Evolutionary conservation across 2,329 filamentous ascomycete species (phyloP), one percentile per base, ranked within the genome.

Genomic region (Helotiales sp.): DNA sequence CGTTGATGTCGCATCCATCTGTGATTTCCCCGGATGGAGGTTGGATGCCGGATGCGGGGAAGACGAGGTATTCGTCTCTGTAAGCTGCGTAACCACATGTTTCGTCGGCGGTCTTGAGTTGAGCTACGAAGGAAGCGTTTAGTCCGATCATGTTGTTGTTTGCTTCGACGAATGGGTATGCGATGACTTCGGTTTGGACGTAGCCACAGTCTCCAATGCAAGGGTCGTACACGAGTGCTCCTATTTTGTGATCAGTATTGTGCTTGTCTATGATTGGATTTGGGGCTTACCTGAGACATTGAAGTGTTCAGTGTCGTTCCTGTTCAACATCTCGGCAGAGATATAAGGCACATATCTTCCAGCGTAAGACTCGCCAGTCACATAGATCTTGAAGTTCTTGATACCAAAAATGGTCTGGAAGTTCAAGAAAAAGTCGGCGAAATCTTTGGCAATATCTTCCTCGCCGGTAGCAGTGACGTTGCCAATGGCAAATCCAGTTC

Each of bases 321-420:
- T 52, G 69, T 79, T 73, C 44, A 84, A 73, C 71, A 84, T 80
- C 5, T 77, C 76, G 31, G 78, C 76, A 1, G 81, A 79, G 55
- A 85, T 82, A 68, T 84, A 84, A 0, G 82, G 81, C 4, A 83
- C 78, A 62, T 83, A 84, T 62, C 71, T 73, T 19, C 77, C 80
- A 3, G 77, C 80, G 65, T 83, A 83, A 2, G 74, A 77, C 63
- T 84, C 81, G 54, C 81, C 81, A 2, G 81, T 79, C 27, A 84
- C 67, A 62, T 81, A 84, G 0, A 81, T 77, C 62, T 81, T 80
- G 66, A 75, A 77, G n/a, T 76, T 75, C 24, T 80, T 73, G 55
- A 82, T 67, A n/a, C 76, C 75, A 64, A 85, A 85, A 5, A 76
- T 76, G 31, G 81, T 74, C 38, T 82, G 70, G 63, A 84, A 85